A percentile compares a stretch with the other conserved stretches of the same genome.
These are phyloP conservation scores for Backusella morwellensis DNA, from an alignment of 192 early-diverging fungal genomes.

Conservation along the genomic window DNA sequence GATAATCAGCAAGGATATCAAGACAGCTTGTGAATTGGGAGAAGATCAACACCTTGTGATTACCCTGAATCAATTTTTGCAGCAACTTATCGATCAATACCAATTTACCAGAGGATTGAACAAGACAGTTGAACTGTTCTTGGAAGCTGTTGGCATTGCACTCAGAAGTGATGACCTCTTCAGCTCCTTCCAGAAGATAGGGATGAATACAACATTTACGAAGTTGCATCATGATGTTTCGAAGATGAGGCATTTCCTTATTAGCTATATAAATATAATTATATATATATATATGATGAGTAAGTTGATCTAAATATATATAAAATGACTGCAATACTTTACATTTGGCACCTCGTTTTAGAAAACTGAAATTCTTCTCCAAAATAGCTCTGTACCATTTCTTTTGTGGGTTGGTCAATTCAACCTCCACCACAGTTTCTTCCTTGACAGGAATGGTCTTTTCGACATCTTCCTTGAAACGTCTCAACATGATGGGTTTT, in stretches of 20 bases:
- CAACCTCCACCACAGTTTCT: slow-evolving; percentile 85
- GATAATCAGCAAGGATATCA: slow-evolving; percentile 80
- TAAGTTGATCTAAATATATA: not conserved
- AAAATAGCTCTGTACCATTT: slow-evolving; percentile 83
- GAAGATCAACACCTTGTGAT: slow-evolving; percentile 85
- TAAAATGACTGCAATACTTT: slow-evolving; percentile 24
- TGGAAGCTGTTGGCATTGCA: slow-evolving; percentile 55
- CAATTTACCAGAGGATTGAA: slow-evolving; percentile 80
- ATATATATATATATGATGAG: not conserved
- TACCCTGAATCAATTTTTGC: slow-evolving; percentile 64
- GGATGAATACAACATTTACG: slow-evolving; percentile 90
- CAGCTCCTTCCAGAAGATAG: slow-evolving; percentile 72
- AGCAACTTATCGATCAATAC: slow-evolving; percentile 78
- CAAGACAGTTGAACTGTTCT: slow-evolving; percentile 64
- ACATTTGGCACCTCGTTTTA: slow-evolving; percentile 71
- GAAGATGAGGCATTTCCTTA: slow-evolving; percentile 67
- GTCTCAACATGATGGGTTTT: slow-evolving; percentile 82
- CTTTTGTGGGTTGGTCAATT: slow-evolving; percentile 79
- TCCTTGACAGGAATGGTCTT: slow-evolving; percentile 85
- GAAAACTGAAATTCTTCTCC: slow-evolving; percentile 77
- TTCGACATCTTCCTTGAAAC: slow-evolving; percentile 89
- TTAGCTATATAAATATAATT: slow-evolving; percentile 13
- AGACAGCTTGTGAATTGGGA: slow-evolving; percentile 78
- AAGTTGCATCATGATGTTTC: slow-evolving; percentile 87
- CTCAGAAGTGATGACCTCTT: slow-evolving; percentile 72